phyloP scores from a whole-genome alignment of 2,329 filamentous ascomycete species.

The Ceratocystis lukuohia region DNA sequence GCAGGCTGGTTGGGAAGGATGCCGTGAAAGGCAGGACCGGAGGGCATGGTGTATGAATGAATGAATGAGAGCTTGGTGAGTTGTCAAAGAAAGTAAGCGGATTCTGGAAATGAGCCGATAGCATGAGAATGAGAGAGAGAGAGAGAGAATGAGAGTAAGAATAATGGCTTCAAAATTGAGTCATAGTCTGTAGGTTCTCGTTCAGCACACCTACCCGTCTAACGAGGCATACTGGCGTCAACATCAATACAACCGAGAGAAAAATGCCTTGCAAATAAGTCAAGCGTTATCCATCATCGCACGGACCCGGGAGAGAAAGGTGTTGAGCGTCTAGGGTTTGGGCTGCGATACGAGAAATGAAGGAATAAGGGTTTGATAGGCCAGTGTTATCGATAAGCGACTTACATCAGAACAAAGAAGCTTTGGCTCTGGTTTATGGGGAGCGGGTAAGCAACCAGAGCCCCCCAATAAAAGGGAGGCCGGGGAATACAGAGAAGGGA shows the following conservation, averaged over 20 bases:
- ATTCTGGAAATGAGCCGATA: neutral
- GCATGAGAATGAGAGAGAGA: neutral
- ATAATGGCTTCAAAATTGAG: neutral
- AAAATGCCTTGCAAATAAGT: neutral
- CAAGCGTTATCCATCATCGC: neutral
- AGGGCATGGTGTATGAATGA: neutral
- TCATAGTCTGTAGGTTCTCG: neutral
- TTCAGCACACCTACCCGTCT: neutral
- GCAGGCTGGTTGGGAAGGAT: neutral
- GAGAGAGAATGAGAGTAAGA: neutral
- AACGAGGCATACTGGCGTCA: no score
- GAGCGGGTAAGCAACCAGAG: neutral
- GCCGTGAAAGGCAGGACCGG: neutral
- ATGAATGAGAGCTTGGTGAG: neutral
- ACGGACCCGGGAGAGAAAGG: neutral
- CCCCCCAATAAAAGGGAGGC: neutral
- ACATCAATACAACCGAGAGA: neutral
- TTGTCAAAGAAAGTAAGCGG: neutral
- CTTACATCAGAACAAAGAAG: neutral
- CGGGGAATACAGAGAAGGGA: neutral
- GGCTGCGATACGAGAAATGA: neutral
- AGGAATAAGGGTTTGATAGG: neutral
- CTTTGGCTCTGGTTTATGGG: neutral
- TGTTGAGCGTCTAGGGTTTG: neutral
- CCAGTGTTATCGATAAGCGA: constrained; percentile 3